Conservation (phyloP, 2,329 filamentous ascomycete species). For the Rutstroemia sp. region DNA sequence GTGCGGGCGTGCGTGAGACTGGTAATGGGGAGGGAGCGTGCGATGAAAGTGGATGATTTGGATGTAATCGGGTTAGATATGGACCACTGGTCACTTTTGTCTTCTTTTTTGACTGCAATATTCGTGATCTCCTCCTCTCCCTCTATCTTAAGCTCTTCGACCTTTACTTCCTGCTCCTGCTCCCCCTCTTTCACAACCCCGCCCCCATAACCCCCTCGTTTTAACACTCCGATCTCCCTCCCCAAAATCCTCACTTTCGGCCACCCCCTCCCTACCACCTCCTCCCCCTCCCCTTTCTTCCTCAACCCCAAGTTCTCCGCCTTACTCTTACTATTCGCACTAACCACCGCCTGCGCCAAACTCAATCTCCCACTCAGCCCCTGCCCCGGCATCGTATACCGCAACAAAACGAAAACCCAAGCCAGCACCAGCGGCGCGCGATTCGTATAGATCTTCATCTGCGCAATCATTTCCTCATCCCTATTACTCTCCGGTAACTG, state of each 20-base stretch:
- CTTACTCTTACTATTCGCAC: constrained; percentile 69
- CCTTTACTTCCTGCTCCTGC: constrained; percentile 3
- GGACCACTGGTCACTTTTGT: constrained; percentile 35
- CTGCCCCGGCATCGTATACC: constrained; percentile 79
- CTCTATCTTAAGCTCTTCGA: background rate
- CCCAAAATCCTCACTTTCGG: constrained; percentile 64
- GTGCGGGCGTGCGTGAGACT: constrained; percentile 35
- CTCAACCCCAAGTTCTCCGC: constrained; percentile 24
- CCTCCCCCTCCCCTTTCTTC: constrained; percentile 5
- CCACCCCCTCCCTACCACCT: constrained; percentile 35
- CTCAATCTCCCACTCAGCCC: constrained; percentile 78
- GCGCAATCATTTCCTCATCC: constrained; percentile 52
- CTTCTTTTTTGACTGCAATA: background rate
- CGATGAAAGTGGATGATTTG: constrained; percentile 50
- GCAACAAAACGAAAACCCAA: constrained; percentile 66
- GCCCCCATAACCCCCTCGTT: constrained; percentile 59
- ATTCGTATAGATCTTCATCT: constrained; percentile 61
- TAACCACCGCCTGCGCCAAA: constrained; percentile 76
- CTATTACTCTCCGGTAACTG: constrained; percentile 45
- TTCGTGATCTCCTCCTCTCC: background rate
- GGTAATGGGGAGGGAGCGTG: constrained; percentile 39
- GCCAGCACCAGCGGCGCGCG: constrained; percentile 76
- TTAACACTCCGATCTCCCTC: constrained; percentile 66
- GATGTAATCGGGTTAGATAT: constrained; percentile 43
- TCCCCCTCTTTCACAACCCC: background rate